Percentiles rank a stretch among this genome's conserved stretches.
phyloP scores from a whole-genome alignment of 2,329 filamentous ascomycete genomes.

The Seiridium cupressi region DNA sequence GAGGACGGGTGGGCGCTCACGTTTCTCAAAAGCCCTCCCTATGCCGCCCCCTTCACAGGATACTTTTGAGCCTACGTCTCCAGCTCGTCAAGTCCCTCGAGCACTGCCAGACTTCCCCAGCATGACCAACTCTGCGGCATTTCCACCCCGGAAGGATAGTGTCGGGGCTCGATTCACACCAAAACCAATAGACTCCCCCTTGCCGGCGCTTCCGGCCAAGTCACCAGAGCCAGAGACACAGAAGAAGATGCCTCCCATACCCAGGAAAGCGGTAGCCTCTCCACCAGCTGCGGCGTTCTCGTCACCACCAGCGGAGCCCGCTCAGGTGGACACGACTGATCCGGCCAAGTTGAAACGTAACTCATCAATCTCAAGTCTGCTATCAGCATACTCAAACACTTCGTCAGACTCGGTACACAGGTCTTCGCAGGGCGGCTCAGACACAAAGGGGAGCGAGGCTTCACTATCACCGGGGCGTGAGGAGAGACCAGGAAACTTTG shows the following conservation, averaged over 20 bases:
- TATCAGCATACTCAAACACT: conserved; percentile 53
- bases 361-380: conserved; percentile 51
- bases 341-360: conserved; percentile 35
- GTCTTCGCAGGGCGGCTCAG: conserved; percentile 37
- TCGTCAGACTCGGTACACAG: conserved; percentile 41
- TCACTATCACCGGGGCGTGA: conserved; percentile 30
- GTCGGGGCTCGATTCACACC: conserved; percentile 19
- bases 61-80: conserved; percentile 11
- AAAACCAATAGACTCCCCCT: conserved; percentile 26
- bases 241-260: conserved; percentile 30
- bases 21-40: conserved; percentile 59
- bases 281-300: background rate
- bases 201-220: conserved; percentile 26
- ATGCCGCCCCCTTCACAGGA: conserved; percentile 39
- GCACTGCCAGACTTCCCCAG: conserved; percentile 18
- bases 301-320: background rate
- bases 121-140: conserved; percentile 7
- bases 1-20: conserved; percentile 46
- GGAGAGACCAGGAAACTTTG: conserved; percentile 15
- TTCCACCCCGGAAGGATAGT: conserved; percentile 26
- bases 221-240: conserved; percentile 14
- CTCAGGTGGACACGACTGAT: conserved; percentile 4
- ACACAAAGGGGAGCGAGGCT: conserved; percentile 33
- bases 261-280: conserved; percentile 32
- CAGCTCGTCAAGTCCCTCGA: conserved; percentile 21